Conservation (phyloP, 805 yeast species). For the Metschnikowia bowlesiae region DNA sequence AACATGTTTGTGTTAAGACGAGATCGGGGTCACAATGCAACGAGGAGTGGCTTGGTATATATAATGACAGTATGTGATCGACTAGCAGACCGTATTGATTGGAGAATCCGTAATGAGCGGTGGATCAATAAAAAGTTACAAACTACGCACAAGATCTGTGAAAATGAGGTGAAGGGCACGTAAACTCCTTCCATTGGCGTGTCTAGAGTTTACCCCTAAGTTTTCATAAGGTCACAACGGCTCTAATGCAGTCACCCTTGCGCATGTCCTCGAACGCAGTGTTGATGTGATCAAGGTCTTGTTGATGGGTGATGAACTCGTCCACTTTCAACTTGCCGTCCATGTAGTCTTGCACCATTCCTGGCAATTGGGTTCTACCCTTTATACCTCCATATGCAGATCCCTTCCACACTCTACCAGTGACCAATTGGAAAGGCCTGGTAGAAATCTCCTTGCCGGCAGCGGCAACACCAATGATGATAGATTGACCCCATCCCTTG, state of each 20-base stretch:
- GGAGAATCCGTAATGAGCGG: no score
- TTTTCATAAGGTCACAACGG: constrained; percentile 57
- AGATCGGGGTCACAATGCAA: no score
- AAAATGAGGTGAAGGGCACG: background rate
- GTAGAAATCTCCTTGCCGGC: constrained; percentile 96
- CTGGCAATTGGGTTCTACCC: constrained; percentile 94
- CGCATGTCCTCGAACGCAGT: constrained; percentile 93
- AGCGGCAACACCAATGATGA: constrained; percentile 97
- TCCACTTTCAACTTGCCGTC: constrained; percentile 81
- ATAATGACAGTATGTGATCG: no score
- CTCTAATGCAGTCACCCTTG: constrained; percentile 88
- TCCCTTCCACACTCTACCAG: constrained; percentile 98
- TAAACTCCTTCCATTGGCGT: background rate
- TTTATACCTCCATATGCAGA: constrained; percentile 99
- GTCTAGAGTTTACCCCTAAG: constrained; percentile 10
- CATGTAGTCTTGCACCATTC: constrained; percentile 80
- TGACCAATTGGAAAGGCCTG: constrained; percentile 97
- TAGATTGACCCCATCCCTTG: constrained; percentile 98
- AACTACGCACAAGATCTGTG: no score
- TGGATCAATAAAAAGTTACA: no score
- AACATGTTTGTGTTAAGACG: no score
- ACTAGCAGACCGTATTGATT: no score
- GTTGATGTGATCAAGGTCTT: constrained; percentile 72
- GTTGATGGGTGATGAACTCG: constrained; percentile 92
- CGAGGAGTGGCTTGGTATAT: no score